Conservation (phyloP, 352 stramenopile species). For the Phytophthora fragariae region DNA sequence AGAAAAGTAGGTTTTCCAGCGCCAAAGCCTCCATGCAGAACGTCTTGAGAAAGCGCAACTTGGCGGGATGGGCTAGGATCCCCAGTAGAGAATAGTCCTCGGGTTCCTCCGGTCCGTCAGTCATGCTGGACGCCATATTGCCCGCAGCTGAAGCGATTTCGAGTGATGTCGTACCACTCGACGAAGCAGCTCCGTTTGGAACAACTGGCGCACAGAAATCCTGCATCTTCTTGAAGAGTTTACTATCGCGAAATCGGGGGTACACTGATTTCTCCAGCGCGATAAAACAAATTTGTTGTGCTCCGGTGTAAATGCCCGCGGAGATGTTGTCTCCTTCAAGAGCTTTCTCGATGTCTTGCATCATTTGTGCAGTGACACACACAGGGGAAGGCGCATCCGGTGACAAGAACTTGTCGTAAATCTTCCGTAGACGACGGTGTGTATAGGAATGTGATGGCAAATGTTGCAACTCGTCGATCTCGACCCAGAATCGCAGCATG, state of each 20-base stretch:
- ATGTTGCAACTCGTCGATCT: conserved; percentile 79
- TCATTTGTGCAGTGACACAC: conserved; percentile 77
- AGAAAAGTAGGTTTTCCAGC: conserved; percentile 88
- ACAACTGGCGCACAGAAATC: conserved; percentile 63
- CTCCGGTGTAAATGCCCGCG: conserved; percentile 71
- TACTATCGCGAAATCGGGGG: conserved; percentile 79
- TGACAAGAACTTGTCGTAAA: conserved; percentile 90
- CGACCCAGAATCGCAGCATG: conserved; percentile 82
- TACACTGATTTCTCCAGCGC: conserved; percentile 81
- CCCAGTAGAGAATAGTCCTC: conserved; percentile 73
- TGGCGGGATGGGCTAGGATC: conserved; percentile 76
- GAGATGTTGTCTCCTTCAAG: conserved; percentile 74
- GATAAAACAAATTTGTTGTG: conserved; percentile 70
- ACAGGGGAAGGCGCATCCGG: conserved; percentile 73
- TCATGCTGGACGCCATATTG: conserved; percentile 28
- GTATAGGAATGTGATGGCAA: conserved; percentile 85
- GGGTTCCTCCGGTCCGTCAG: conserved; percentile 25
- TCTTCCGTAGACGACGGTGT: conserved; percentile 78
- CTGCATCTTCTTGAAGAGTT: conserved; percentile 81
- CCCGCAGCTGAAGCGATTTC: conserved; percentile 23
- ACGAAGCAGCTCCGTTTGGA: conserved; percentile 16
- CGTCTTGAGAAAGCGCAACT: conserved; percentile 86
- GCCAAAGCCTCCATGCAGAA: conserved; percentile 86
- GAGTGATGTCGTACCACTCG: neutral
- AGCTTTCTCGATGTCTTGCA: conserved; percentile 67